These are phyloP conservation scores for Gardenia jasminoides DNA, from an alignment of 257 asterid species.

Conservation along the genomic window DNA sequence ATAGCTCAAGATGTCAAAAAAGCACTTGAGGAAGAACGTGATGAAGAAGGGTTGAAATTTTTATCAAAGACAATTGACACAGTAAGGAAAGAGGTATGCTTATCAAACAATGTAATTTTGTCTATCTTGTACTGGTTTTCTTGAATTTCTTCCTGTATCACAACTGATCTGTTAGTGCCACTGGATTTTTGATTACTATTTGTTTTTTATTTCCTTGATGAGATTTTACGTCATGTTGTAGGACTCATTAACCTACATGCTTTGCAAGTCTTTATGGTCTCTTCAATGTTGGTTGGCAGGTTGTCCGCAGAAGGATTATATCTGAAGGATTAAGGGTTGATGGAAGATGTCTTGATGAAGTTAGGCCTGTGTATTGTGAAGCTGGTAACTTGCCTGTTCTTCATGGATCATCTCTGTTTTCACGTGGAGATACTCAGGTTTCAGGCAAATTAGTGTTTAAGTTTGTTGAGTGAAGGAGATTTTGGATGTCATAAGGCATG, in stretches of 20 bases:
- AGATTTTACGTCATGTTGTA: neutral
- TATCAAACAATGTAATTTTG: neutral
- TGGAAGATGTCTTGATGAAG: constrained; percentile 91
- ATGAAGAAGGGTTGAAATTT: constrained; percentile 76
- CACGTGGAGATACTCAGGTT: constrained; percentile 98
- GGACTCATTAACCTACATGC: neutral
- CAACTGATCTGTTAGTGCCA: neutral
- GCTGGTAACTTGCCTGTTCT: constrained; percentile 78
- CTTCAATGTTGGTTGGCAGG: constrained; percentile 39
- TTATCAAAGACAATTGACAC: constrained; percentile 81
- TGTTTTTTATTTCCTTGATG: neutral
- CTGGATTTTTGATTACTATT: neutral
- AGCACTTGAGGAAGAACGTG: constrained; percentile 71
- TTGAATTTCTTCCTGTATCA: neutral
- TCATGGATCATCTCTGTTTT: constrained; percentile 86
- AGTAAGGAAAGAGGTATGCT: constrained; percentile 82
- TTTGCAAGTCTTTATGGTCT: neutral
- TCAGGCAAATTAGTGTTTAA: constrained; percentile 18
- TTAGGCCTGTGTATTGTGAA: constrained; percentile 84
- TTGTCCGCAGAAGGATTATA: constrained; percentile 83
- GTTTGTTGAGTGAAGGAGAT: neutral
- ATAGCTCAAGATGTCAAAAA: constrained; percentile 68
- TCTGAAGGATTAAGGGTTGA: constrained; percentile 87
- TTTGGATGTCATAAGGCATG: neutral
- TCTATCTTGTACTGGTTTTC: no score